Evolutionary conservation across 2,329 filamentous ascomycete species (phyloP).

Genomic region (Cordyceps sp.): DNA sequence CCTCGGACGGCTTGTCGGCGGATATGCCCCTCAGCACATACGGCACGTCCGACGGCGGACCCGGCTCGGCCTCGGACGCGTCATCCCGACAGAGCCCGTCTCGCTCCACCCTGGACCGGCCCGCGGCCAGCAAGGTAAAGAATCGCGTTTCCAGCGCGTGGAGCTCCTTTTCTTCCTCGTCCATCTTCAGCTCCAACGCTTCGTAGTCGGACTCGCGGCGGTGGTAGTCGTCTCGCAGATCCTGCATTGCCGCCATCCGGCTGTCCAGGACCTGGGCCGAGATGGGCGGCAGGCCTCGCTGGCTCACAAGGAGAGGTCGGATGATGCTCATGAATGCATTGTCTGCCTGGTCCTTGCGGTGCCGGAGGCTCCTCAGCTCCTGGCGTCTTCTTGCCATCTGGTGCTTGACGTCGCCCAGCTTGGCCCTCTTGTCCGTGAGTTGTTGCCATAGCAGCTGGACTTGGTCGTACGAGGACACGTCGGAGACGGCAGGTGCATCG

Average conservation of each 20-base stretch:
- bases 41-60: slow-evolving; percentile 9
- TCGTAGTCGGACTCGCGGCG: slow-evolving; percentile 20
- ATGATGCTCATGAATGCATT: slow-evolving; percentile 23
- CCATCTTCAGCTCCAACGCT: slow-evolving; percentile 15
- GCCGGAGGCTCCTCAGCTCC: slow-evolving; percentile 14
- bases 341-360: slow-evolving; percentile 17
- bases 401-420: slow-evolving; percentile 11
- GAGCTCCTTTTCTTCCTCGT: slow-evolving; percentile 18
- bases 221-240: slow-evolving; percentile 20
- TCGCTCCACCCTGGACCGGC: slow-evolving; percentile 6
- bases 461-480: slow-evolving; percentile 11
- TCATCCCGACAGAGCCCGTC: not conserved
- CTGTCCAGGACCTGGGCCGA: slow-evolving; percentile 11
- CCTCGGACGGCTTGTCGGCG: slow-evolving; percentile 16
- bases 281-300: slow-evolving; percentile 6
- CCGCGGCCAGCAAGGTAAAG: slow-evolving; percentile 19
- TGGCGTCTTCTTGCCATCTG: slow-evolving; percentile 16
- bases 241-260: slow-evolving; percentile 18
- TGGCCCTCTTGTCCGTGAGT: slow-evolving; percentile 16
- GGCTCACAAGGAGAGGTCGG: slow-evolving; percentile 17
- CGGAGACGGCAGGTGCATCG: slow-evolving; percentile 6
- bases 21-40: slow-evolving; percentile 18
- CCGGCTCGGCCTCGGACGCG: slow-evolving; percentile 1
- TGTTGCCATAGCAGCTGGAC: slow-evolving; percentile 18
- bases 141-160: slow-evolving; percentile 19